Evolutionary conservation across 768 basidiomycete species (phyloP), one percentile per base, ranked within the genome.

Genomic region (Agaricus bisporus): DNA sequence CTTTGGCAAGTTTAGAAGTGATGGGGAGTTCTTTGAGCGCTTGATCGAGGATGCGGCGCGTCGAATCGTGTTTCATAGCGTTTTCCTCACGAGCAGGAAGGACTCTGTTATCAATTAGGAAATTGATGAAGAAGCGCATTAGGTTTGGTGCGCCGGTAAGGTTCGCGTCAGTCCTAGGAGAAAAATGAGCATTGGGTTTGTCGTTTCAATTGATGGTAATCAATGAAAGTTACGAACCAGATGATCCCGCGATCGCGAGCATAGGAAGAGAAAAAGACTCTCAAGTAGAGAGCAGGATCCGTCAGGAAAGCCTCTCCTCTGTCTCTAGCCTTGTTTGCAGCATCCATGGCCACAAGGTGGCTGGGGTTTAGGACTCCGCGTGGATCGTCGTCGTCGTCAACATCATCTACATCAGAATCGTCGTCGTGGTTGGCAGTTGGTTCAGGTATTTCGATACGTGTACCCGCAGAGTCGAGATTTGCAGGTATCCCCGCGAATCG

Each of bases 211-310:
- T 4, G 17, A 20, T 51, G 51, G 47, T 38, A 28, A 6, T 32
- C 36, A 4, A 44, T 43, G 49, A 32, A 26, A 57, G 47, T 5
- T 8, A 62, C 74, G n/a, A 55, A 87, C 88, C 84, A 89, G 51
- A 82, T 75, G 44, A 87, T 73, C 22, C 89, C 89, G 53, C 81
- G 79, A 50, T 81, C 77, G 35, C 80, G 73, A 69, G 82, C 84
- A 59, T 81, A 78, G 4, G 85, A 85, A 0, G 86, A 85, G 55
- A 91, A 70, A 66, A 89, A 91, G 17, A 88, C 73, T 51, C 73
- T 80, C 49, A 85, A 67, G 28, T 72, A 66, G 8, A 63, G 65
- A 58, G 82, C 85, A 0, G 89, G 86, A 51, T 87, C 74, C 37
- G 75, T 67, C 54, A 91, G 67, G 64, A 91, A 91, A 4, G 65